Conservation (phyloP, 441 rosid genomes). For the Pelargonium fulgidum region DNA sequence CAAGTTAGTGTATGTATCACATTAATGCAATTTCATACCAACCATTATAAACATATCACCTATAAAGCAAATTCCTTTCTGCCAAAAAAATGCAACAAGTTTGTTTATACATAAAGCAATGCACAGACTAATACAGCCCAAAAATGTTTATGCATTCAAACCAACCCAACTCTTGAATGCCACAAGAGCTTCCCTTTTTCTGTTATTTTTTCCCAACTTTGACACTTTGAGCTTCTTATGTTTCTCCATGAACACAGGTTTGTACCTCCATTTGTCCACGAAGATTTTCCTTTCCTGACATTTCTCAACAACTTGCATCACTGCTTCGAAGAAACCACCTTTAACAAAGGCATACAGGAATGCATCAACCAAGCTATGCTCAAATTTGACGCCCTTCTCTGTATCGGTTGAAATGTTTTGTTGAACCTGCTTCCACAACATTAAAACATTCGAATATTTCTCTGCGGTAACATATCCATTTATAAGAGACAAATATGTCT, state of each 20-base stretch:
- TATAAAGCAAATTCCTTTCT: too few relatives aligned
- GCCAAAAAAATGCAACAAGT: background rate
- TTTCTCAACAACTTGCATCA: conserved; percentile 87
- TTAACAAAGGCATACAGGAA: conserved; percentile 76
- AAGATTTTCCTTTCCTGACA: conserved; percentile 84
- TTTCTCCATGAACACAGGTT: conserved; percentile 89
- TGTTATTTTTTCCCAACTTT: conserved; percentile 74
- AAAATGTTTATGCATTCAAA: conserved; percentile 47
- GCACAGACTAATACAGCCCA: background rate
- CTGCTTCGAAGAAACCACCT: conserved; percentile 92
- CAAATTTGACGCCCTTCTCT: conserved; percentile 47
- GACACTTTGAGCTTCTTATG: conserved; percentile 83
- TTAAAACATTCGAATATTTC: conserved; percentile 63
- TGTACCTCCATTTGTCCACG: conserved; percentile 93
- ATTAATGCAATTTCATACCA: too few relatives aligned
- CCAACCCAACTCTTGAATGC: conserved; percentile 98
- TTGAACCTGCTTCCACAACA: conserved; percentile 80
- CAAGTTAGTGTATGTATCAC: too few relatives aligned
- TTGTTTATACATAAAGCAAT: background rate
- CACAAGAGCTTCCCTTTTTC: conserved; percentile 85
- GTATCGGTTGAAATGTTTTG: conserved; percentile 48
- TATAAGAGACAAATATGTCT: conserved; percentile 77
- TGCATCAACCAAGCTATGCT: conserved; percentile 66
- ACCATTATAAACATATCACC: too few relatives aligned
- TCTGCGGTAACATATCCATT: conserved; percentile 68